Evolutionary conservation across 495 filamentous ascomycete genomes (phyloP), one percentile per base, ranked within the genome.

Genomic region (Daldinia grandis): DNA sequence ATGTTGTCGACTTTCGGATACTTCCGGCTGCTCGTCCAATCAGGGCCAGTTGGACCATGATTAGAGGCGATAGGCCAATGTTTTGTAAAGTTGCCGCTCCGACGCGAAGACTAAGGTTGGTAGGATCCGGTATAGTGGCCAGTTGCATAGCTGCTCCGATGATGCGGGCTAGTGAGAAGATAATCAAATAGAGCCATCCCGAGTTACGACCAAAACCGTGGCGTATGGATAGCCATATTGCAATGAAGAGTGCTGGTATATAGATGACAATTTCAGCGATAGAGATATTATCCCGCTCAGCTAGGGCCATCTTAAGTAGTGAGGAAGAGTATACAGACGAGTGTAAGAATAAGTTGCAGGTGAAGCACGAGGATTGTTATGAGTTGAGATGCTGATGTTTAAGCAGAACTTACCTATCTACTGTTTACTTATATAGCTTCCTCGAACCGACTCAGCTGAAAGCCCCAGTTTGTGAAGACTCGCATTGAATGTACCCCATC

Each of bases 111-210:
- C 55, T 54, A 1, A 68, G n/a, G 62, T 78, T 79, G 1, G 55
- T 40, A 2, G 79, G 80, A 27, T 79, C 62, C 12, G 68, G 54
- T 64, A 81, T 78, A 35, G 79, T 77, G 19, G 75, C 77, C 17
- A 81, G 74, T 49, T 80, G 68, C n/a, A 81, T 49, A 15, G 71
- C 38, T 9, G 76, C 67, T 30, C 76, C 77, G 38, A 79, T 40
- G 33, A 81, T 53, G 38, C 80, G 80, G 42, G 68, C 54, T 51
- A 79, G 53, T 4, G 76, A 79, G 66, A 82, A 79, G 59, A 79
- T 25, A 60, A 78, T 53, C 10, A 82, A 40, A 66, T 73, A 75
- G 3, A 78, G 44, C 76, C 75, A 81, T 50, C 75, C 79, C 21
- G 77, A 70, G 60, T 66, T 77, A 19, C 61, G 74, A 15, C 73